Conservation (phyloP, 805 yeast genomes). For the Lipomyces japonicus region DNA sequence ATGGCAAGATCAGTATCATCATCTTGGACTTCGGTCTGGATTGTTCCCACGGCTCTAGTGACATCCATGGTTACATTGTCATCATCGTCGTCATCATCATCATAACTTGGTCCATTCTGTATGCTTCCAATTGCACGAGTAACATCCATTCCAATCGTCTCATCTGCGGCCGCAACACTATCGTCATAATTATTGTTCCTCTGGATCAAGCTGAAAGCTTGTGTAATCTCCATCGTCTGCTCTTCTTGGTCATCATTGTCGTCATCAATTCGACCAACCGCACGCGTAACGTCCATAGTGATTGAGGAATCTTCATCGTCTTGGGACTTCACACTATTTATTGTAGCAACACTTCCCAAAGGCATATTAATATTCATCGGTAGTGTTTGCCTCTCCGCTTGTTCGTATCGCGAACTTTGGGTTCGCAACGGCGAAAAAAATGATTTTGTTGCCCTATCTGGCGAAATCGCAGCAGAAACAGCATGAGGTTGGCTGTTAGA, state of each 20-base stretch:
- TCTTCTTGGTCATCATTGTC: slow-evolving; percentile 4
- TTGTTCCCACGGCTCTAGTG: slow-evolving; percentile 19
- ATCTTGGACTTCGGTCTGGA: slow-evolving; percentile 4
- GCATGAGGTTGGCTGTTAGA: neutral
- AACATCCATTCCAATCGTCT: slow-evolving; percentile 5
- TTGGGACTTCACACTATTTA: neutral
- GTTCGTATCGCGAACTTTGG: neutral
- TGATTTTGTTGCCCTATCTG: neutral
- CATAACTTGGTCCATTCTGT: neutral
- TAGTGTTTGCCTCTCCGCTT: slow-evolving; percentile 15
- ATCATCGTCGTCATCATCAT: slow-evolving; percentile 5
- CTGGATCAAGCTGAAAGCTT: slow-evolving; percentile 7
- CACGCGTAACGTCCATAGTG: slow-evolving; percentile 29
- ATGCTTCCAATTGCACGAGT: slow-evolving; percentile 11
- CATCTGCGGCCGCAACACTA: neutral
- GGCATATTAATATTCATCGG: slow-evolving; percentile 27
- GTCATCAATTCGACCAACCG: slow-evolving; percentile 17
- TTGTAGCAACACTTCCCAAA: slow-evolving; percentile 10
- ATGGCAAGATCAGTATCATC: slow-evolving; percentile 13
- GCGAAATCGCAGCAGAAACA: neutral
- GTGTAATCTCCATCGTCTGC: slow-evolving; percentile 18
- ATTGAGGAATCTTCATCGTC: slow-evolving; percentile 14
- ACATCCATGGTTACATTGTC: slow-evolving; percentile 24
- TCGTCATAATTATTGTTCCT: neutral
- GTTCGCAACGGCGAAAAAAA: neutral